Percentiles rank a stretch among this genome's conserved stretches.
phyloP scores from a whole-genome alignment of 1,284 basidiomycete species.

The Ganoderma resinaceum region DNA sequence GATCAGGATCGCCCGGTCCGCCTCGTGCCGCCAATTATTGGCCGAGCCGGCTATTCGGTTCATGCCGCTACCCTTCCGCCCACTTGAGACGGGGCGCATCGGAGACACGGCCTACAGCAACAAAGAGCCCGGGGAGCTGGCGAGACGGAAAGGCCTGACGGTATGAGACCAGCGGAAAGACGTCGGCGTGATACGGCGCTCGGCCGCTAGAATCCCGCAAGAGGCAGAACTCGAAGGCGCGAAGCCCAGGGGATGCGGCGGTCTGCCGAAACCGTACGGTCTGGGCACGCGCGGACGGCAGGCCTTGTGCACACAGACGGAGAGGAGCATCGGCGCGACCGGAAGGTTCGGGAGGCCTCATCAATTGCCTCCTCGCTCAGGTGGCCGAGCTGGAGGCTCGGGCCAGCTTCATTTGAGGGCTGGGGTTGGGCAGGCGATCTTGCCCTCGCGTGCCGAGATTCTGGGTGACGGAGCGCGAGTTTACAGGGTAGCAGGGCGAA shows the following conservation, averaged over 20 bases:
- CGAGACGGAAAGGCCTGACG: not conserved
- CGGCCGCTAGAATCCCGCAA: not conserved
- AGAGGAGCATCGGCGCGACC: constrained; percentile 1
- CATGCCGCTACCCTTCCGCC: not conserved
- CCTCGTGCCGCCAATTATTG: constrained; percentile 22
- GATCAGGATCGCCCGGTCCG: constrained; percentile 26
- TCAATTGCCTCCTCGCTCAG: not conserved
- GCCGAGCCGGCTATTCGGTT: constrained; percentile 7
- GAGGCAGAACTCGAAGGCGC: not conserved
- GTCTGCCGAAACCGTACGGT: not conserved
- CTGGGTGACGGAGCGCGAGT: not conserved
- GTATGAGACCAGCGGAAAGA: not conserved
- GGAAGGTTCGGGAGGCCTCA: not conserved
- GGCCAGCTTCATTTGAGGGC: not conserved
- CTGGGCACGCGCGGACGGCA: not conserved
- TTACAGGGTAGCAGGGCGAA: not conserved
- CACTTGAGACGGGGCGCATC: not conserved
- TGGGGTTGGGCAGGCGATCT: not conserved
- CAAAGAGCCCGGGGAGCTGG: not conserved
- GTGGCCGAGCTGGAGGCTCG: not conserved
- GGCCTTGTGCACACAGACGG: not conserved
- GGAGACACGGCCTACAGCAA: not conserved
- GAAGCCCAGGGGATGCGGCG: not conserved
- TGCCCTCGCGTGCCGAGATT: constrained; percentile 17
- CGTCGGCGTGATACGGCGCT: not conserved